These are phyloP conservation scores for Aspergillus versicolor DNA, from an alignment of 2,329 filamentous ascomycete species.

Conservation along the genomic window DNA sequence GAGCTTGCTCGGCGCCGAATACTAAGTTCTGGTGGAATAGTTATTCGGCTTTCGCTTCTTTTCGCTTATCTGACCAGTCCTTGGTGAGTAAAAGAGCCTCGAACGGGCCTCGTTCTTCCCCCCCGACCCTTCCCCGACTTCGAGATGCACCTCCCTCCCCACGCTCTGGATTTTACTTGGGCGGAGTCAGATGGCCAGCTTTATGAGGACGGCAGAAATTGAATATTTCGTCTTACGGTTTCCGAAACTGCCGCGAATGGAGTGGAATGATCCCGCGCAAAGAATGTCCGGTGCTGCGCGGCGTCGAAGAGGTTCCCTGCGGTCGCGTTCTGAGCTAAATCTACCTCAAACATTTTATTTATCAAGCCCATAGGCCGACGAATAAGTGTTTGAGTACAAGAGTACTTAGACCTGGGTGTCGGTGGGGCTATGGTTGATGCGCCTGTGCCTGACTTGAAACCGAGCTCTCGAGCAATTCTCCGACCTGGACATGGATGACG, in stretches of 20 bases:
- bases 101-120: conserved; percentile 17
- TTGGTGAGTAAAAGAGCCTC: conserved; percentile 25
- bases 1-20: conserved; percentile 19
- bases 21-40: conserved; percentile 26
- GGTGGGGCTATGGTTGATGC: background rate
- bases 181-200: background rate
- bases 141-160: conserved; percentile 10
- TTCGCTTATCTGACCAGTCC: conserved; percentile 24
- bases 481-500: background rate
- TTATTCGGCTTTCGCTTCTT: conserved; percentile 25
- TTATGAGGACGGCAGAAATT: background rate
- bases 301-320: conserved; percentile 7
- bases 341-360: background rate
- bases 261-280: conserved; percentile 7
- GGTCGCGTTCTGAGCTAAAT: conserved; percentile 17
- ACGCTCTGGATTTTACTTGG: background rate
- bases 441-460: conserved; percentile 1
- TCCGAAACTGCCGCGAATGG: conserved; percentile 7
- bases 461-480: conserved; percentile 5
- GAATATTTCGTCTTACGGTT: background rate
- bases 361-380: background rate
- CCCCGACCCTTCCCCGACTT: conserved; percentile 14
- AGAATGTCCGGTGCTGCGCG: conserved; percentile 9
- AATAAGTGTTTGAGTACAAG: background rate
- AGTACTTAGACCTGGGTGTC: background rate